These are phyloP conservation scores for Avena eriantha DNA, from an alignment of 176 grass and related monocot genomes.

Conservation along the genomic window DNA sequence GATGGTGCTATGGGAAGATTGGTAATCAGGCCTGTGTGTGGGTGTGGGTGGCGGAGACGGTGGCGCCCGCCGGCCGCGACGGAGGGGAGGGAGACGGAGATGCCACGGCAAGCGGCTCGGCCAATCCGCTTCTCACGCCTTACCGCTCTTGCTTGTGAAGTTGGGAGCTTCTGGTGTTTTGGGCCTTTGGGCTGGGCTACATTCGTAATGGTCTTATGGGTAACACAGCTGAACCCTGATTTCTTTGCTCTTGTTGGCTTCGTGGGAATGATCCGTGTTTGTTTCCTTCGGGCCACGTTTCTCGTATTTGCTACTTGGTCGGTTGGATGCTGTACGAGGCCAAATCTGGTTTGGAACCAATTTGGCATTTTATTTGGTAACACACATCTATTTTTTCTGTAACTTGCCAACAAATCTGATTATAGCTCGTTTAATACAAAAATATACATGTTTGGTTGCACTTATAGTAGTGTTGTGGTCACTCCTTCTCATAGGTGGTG, in stretches of 20 bases:
- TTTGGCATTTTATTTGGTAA: too few species aligned
- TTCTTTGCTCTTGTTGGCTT: not conserved
- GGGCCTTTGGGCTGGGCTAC: slow-evolving; percentile 9
- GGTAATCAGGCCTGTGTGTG: not conserved
- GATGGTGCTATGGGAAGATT: not conserved
- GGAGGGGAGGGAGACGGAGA: slow-evolving; percentile 48
- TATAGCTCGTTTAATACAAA: too few species aligned
- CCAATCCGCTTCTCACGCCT: slow-evolving; percentile 56
- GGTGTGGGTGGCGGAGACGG: slow-evolving; percentile 27
- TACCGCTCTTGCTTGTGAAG: slow-evolving; percentile 31
- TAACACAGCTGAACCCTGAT: not conserved
- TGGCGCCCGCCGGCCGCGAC: slow-evolving; percentile 45
- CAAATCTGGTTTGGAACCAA: too few species aligned
- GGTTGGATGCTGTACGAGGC: too few species aligned
- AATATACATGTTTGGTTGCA: too few species aligned
- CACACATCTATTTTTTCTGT: too few species aligned
- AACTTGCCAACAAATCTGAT: too few species aligned
- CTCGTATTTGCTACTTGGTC: too few species aligned
- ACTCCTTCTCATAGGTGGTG: too few species aligned
- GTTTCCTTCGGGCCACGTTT: too few species aligned
- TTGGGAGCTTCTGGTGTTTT: not conserved
- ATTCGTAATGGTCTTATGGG: not conserved
- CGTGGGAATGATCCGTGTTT: too few species aligned
- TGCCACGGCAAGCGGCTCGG: slow-evolving; percentile 53
- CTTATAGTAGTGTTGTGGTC: too few species aligned